These are phyloP conservation scores for Flueggea neowawraea DNA, from an alignment of 441 rosid genomes.

Conservation along the genomic window DNA sequence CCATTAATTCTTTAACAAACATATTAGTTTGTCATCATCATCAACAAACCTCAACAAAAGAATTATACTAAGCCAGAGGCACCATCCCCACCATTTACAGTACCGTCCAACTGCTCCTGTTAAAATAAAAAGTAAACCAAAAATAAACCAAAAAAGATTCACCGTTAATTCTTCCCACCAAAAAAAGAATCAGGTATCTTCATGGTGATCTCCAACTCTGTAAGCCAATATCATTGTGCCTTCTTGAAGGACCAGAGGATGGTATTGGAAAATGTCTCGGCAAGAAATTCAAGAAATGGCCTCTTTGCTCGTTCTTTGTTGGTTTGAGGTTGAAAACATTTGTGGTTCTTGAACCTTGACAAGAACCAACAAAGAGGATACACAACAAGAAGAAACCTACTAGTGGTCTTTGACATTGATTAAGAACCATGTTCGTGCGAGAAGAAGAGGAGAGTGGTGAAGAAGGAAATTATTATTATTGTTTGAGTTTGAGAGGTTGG, in stretches of 20 bases:
- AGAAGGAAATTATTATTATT: neutral
- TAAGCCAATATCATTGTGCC: slow-evolving; percentile 78
- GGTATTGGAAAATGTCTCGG: slow-evolving; percentile 82
- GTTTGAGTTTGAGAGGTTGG: slow-evolving; percentile 1
- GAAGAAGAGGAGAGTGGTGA: neutral
- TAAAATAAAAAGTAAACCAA: neutral
- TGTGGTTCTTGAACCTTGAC: slow-evolving; percentile 55
- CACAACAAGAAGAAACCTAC: slow-evolving; percentile 24
- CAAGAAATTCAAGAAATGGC: slow-evolving; percentile 60
- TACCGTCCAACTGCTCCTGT: slow-evolving; percentile 21
- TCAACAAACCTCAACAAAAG: slow-evolving; percentile 17
- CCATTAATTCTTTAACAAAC: neutral
- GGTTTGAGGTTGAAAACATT: slow-evolving; percentile 47
- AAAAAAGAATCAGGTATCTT: slow-evolving; percentile 3
- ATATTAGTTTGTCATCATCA: slow-evolving; percentile 3
- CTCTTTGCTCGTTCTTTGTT: slow-evolving; percentile 21
- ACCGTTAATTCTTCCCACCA: slow-evolving; percentile 22
- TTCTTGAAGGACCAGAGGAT: slow-evolving; percentile 85
- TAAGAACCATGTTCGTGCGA: slow-evolving; percentile 22
- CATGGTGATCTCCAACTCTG: slow-evolving; percentile 65
- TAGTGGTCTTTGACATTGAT: slow-evolving; percentile 16
- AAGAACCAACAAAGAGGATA: slow-evolving; percentile 28
- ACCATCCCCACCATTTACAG: slow-evolving; percentile 22
- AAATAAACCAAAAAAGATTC: neutral
- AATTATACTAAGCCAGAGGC: slow-evolving; percentile 20